These are phyloP conservation scores for Pseudohalonectria lignicola DNA, from an alignment of 2,329 filamentous ascomycete species.

Conservation along the genomic window DNA sequence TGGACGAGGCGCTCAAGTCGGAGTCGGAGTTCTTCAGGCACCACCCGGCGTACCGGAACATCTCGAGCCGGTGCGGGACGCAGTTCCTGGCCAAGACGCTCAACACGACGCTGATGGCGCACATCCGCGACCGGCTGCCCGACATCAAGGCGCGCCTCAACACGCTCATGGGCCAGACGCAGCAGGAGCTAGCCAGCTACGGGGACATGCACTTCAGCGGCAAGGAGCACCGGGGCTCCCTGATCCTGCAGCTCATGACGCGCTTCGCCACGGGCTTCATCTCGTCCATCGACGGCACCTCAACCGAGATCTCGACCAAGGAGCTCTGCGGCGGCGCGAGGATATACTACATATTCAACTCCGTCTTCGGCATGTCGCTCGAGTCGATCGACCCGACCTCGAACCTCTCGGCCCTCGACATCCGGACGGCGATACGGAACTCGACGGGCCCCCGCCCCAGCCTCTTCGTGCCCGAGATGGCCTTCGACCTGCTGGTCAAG, in stretches of 20 bases:
- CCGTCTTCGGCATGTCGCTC: constrained; percentile 91
- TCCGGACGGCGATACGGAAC: constrained; percentile 93
- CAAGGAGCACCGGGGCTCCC: constrained; percentile 88
- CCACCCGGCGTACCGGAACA: constrained; percentile 94
- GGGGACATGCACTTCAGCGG: constrained; percentile 96
- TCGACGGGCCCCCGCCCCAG: constrained; percentile 93
- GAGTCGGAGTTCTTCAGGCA: constrained; percentile 95
- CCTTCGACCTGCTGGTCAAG: constrained; percentile 94
- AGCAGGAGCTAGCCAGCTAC: constrained; percentile 95
- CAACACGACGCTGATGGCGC: constrained; percentile 89
- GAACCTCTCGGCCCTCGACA: constrained; percentile 89
- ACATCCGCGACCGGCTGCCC: constrained; percentile 89
- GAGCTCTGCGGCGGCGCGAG: constrained; percentile 89
- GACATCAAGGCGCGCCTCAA: constrained; percentile 98
- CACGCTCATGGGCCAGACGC: constrained; percentile 98
- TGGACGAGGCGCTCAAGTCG: constrained; percentile 79
- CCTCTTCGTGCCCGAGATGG: constrained; percentile 93
- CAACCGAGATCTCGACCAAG: constrained; percentile 96
- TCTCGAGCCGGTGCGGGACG: constrained; percentile 85
- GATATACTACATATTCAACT: constrained; percentile 99
- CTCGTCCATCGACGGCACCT: constrained; percentile 96
- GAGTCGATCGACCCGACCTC: constrained; percentile 94
- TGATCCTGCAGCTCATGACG: constrained; percentile 96
- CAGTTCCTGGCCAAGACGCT: constrained; percentile 90
- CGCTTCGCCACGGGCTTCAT: constrained; percentile 97